These are phyloP conservation scores for Botrytis paeoniae DNA, from an alignment of 2,329 filamentous ascomycete species.

Conservation along the genomic window DNA sequence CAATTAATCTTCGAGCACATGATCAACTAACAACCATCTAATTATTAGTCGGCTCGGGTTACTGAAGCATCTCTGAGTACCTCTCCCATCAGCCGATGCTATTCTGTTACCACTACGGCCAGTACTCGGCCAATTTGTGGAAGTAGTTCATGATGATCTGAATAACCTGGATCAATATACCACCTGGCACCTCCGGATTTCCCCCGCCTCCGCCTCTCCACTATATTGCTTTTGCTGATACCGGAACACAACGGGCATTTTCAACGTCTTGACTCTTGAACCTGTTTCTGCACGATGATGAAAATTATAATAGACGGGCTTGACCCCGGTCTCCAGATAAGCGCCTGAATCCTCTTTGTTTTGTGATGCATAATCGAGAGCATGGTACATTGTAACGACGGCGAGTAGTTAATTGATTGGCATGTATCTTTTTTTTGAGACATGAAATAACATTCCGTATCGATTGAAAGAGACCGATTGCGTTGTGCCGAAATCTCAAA, in stretches of 20 bases:
- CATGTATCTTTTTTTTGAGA: neutral
- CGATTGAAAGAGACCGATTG: neutral
- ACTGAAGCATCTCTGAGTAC: neutral
- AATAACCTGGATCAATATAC: neutral
- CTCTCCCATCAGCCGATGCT: neutral
- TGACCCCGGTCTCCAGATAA: neutral
- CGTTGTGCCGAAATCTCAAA: neutral
- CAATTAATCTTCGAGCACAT: neutral
- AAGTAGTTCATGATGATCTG: neutral
- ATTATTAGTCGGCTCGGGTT: neutral
- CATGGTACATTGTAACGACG: neutral
- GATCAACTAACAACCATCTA: neutral
- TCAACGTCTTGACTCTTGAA: neutral
- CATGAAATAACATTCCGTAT: neutral
- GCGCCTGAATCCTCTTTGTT: neutral
- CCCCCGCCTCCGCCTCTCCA: neutral
- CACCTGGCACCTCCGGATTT: neutral
- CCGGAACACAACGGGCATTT: neutral
- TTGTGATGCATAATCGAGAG: neutral
- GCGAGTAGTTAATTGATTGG: neutral
- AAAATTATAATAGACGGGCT: neutral
- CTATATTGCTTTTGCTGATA: neutral
- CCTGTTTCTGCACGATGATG: constrained; percentile 9
- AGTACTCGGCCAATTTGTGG: neutral
- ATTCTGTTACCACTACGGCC: neutral